Percentiles rank a stretch among this genome's conserved stretches.
phyloP scores from a whole-genome alignment of 306 rosid genomes.

The Pterocarpus macrocarpus region DNA sequence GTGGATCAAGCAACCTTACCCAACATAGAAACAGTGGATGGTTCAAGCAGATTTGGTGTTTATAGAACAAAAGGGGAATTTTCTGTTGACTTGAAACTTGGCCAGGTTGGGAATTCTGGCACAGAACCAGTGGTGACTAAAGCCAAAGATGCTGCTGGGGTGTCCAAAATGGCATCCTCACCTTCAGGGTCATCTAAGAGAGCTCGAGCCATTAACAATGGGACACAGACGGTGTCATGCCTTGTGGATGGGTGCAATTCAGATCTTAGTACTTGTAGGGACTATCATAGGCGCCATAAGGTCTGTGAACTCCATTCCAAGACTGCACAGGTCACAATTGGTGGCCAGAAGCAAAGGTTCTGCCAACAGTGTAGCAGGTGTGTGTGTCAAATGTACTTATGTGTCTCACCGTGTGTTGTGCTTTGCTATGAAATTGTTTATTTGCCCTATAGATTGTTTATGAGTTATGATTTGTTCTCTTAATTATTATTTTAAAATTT shows the following conservation, averaged over 20 bases:
- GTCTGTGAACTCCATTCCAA: conserved; percentile 96
- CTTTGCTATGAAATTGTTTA: conserved; percentile 29
- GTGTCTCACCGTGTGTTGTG: background rate
- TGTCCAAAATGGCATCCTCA: conserved; percentile 58
- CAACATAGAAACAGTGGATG: conserved; percentile 64
- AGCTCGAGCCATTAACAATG: conserved; percentile 70
- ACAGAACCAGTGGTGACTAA: conserved; percentile 46
- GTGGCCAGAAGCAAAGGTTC: conserved; percentile 88
- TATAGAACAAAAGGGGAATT: conserved; percentile 65
- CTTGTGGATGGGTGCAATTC: conserved; percentile 91
- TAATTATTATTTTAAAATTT: background rate
- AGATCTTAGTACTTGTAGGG: conserved; percentile 85
- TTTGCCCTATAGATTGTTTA: background rate
- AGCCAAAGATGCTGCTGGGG: conserved; percentile 59
- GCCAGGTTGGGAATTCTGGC: conserved; percentile 68
- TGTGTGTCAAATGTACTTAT: background rate
- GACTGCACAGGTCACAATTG: conserved; percentile 84
- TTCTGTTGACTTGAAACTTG: conserved; percentile 94
- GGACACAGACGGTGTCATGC: conserved; percentile 72
- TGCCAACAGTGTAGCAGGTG: conserved; percentile 99
- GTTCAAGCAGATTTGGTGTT: conserved; percentile 66
- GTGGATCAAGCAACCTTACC: conserved; percentile 64
- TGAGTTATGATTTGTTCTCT: conserved; percentile 12
- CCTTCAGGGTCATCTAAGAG: conserved; percentile 82
- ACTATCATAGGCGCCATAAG: conserved; percentile 96